Percentiles rank a stretch among this genome's conserved stretches.
Conservation (phyloP, 2,329 filamentous ascomycete genomes). For the Botrytis galanthina region DNA sequence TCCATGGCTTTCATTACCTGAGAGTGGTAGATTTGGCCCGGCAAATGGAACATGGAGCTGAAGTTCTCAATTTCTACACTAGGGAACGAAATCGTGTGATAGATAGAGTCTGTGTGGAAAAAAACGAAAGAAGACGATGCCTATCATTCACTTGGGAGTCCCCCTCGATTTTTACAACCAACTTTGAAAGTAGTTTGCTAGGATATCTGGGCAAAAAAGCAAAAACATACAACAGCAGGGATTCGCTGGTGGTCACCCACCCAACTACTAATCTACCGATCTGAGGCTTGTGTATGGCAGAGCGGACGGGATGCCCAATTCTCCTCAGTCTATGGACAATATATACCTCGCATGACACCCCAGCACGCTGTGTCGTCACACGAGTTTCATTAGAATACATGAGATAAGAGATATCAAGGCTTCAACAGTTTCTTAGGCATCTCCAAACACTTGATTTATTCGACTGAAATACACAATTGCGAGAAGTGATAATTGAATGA, state of each 20-base stretch:
- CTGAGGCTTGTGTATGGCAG: constrained; percentile 13
- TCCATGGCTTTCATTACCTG: constrained; percentile 20
- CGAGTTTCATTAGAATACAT: not conserved
- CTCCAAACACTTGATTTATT: too few species aligned
- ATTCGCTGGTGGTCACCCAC: constrained; percentile 15
- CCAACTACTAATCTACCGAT: constrained; percentile 15
- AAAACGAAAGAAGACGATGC: not conserved
- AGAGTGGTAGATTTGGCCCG: constrained; percentile 12
- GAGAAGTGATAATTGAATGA: not conserved
- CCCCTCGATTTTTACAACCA: not conserved
- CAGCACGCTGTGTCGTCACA: not conserved
- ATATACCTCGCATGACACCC: fast-evolving
- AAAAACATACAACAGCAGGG: not conserved
- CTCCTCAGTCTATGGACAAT: not conserved
- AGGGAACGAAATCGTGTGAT: not conserved
- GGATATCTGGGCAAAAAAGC: not conserved
- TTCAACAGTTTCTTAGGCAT: not conserved
- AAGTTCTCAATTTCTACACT: not conserved
- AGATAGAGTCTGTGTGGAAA: not conserved
- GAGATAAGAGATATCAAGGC: not conserved
- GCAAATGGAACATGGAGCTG: constrained; percentile 16
- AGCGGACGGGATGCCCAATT: constrained; percentile 16
- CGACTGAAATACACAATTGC: not conserved
- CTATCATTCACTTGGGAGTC: too few species aligned
- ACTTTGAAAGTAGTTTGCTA: not conserved